These are phyloP conservation scores for Beauveria medogensis DNA, from an alignment of 2,329 filamentous ascomycete species.

Conservation along the genomic window DNA sequence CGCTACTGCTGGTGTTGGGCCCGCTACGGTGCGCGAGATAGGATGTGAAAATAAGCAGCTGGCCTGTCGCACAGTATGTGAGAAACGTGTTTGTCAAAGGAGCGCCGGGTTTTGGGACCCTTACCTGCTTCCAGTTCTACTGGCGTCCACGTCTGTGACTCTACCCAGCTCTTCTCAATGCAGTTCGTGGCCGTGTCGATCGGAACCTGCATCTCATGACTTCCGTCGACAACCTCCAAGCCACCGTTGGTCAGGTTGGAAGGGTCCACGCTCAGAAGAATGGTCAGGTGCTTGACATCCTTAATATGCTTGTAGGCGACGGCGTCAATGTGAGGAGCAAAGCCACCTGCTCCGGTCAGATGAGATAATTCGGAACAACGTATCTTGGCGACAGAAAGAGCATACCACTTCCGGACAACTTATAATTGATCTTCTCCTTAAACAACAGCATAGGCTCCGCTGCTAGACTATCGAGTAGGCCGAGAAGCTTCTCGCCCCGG, in stretches of 20 bases:
- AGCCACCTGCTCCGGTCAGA: constrained; percentile 7
- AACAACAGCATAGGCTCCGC: constrained; percentile 16
- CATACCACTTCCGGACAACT: constrained; percentile 14
- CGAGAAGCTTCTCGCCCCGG: constrained; percentile 13
- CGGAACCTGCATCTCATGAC: constrained; percentile 14
- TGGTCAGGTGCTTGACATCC: constrained; percentile 16
- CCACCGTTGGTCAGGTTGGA: constrained; percentile 15
- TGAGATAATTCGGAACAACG: too few species aligned
- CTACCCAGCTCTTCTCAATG: constrained; percentile 14
- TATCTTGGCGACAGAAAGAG: too few species aligned
- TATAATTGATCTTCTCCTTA: constrained; percentile 18
- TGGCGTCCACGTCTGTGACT: constrained; percentile 12
- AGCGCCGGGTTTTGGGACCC: too few species aligned
- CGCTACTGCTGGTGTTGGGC: constrained; percentile 11
- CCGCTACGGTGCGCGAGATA: constrained; percentile 16
- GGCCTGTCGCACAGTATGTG: not conserved
- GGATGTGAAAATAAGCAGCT: constrained; percentile 15
- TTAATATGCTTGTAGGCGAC: constrained; percentile 16
- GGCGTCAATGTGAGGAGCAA: constrained; percentile 18
- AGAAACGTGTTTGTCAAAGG: not conserved
- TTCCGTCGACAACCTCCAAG: constrained; percentile 14
- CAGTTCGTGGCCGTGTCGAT: constrained; percentile 13
- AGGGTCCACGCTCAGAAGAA: constrained; percentile 14
- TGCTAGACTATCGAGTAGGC: constrained; percentile 11
- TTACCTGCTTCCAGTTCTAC: constrained; percentile 15